These are phyloP conservation scores for Phragmites australis DNA, from an alignment of 176 grass and related monocot genomes.

Conservation along the genomic window DNA sequence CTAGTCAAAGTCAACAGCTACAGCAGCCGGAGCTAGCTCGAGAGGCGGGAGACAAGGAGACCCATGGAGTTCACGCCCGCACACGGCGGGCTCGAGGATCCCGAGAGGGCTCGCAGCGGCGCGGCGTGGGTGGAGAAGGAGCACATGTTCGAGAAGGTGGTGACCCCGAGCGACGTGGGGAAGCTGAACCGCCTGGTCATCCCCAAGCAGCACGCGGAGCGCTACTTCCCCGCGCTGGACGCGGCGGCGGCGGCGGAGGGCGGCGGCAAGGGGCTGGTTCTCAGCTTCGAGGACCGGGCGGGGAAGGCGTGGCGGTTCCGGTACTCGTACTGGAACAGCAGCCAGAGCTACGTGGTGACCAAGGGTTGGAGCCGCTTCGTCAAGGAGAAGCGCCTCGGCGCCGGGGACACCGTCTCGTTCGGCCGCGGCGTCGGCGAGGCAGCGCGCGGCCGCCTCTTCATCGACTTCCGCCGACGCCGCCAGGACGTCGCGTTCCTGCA, in stretches of 20 bases:
- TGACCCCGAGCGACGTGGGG: constrained; percentile 93
- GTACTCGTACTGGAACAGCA: constrained; percentile 99
- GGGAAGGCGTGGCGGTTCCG: constrained; percentile 89
- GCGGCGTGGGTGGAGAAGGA: constrained; percentile 67
- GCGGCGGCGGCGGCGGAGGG: background rate
- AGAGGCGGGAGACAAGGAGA: background rate
- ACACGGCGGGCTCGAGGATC: background rate
- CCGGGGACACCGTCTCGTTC: constrained; percentile 87
- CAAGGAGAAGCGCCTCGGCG: constrained; percentile 87
- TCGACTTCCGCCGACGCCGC: constrained; percentile 74
- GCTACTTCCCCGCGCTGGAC: constrained; percentile 64
- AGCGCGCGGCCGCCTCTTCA: constrained; percentile 58
- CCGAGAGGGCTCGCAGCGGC: constrained; percentile 24
- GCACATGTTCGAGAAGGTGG: constrained; percentile 98
- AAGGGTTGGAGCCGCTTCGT: constrained; percentile 99
- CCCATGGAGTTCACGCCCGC: constrained; percentile 50
- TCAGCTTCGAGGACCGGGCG: constrained; percentile 81
- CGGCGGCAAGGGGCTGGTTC: constrained; percentile 70
- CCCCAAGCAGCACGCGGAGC: constrained; percentile 96
- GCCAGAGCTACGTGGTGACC: constrained; percentile 99
- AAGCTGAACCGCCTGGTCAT: constrained; percentile 96
- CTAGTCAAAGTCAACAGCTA: constrained; percentile 55
- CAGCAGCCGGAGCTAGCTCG: constrained; percentile 2
- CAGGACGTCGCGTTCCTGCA: constrained; percentile 37
- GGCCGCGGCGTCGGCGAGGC: constrained; percentile 46